These are phyloP conservation scores for Hericium alpestre DNA, from an alignment of 768 basidiomycete species.

Conservation along the genomic window DNA sequence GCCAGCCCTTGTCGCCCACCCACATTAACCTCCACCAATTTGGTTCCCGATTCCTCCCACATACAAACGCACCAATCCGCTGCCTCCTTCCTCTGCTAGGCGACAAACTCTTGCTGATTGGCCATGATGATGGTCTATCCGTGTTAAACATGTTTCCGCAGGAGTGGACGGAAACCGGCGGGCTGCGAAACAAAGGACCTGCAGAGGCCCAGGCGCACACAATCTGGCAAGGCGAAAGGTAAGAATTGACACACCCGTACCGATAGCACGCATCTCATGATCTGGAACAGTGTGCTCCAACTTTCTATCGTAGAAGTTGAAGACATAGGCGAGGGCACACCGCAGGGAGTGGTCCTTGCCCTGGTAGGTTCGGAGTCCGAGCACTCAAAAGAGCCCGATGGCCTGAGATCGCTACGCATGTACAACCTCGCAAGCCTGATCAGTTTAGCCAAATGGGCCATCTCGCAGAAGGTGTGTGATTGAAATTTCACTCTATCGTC, in stretches of 20 bases:
- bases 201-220: slow-evolving; percentile 56
- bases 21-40: slow-evolving; percentile 67
- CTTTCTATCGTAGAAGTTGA: slow-evolving; percentile 63
- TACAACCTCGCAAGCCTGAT: slow-evolving; percentile 70
- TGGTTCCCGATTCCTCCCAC: slow-evolving; percentile 79
- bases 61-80: slow-evolving; percentile 63
- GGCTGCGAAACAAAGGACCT: slow-evolving; percentile 40
- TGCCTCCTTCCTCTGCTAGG: slow-evolving; percentile 62
- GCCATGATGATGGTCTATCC: slow-evolving; percentile 70
- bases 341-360: slow-evolving; percentile 68
- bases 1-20: slow-evolving; percentile 45
- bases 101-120: slow-evolving; percentile 61
- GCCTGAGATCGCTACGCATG: slow-evolving; percentile 57
- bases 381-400: slow-evolving; percentile 45
- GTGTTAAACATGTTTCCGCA: slow-evolving; percentile 77
- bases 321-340: slow-evolving; percentile 42
- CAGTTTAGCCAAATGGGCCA: slow-evolving; percentile 66
- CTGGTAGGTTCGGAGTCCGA: slow-evolving; percentile 59
- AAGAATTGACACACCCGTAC: slow-evolving; percentile 14
- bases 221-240: slow-evolving; percentile 78
- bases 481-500: neutral
- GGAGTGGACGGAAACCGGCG: slow-evolving; percentile 42
- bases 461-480: slow-evolving; percentile 48
- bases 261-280: neutral
- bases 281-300: slow-evolving; percentile 52